phyloP scores from a whole-genome alignment of 306 rosid genomes.

The Trichosanthes cucumerina region DNA sequence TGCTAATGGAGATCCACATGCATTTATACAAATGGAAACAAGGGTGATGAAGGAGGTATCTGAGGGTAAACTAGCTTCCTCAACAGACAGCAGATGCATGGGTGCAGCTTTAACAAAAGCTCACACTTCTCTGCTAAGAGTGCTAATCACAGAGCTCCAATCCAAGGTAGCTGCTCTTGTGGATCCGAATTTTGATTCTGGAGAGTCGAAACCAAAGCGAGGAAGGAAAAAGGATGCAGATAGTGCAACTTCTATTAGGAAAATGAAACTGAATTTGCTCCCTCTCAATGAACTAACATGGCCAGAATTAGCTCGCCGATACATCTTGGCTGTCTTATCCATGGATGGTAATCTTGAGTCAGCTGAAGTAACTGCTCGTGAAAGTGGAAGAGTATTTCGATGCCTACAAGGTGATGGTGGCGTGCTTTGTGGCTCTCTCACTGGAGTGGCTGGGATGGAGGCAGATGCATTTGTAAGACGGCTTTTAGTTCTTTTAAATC shows the following conservation, averaged over 20 bases:
- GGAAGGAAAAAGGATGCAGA: constrained; percentile 94
- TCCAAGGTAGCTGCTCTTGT: constrained; percentile 83
- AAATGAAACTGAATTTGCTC: constrained; percentile 64
- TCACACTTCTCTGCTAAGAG: constrained; percentile 70
- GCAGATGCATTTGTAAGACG: constrained; percentile 92
- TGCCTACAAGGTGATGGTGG: constrained; percentile 99
- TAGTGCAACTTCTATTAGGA: constrained; percentile 42
- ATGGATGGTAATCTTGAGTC: constrained; percentile 96
- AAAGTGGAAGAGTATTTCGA: constrained; percentile 88
- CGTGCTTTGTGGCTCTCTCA: constrained; percentile 91
- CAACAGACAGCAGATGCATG: constrained; percentile 58
- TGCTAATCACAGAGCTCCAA: constrained; percentile 77
- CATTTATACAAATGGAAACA: constrained; percentile 76
- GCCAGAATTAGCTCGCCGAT: constrained; percentile 95
- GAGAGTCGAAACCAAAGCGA: constrained; percentile 70
- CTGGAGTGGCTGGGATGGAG: constrained; percentile 99
- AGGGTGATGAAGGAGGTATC: constrained; percentile 76
- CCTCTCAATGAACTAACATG: constrained; percentile 93
- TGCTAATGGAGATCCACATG: constrained; percentile 41
- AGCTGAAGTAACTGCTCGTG: constrained; percentile 72
- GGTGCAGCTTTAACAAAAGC: constrained; percentile 85
- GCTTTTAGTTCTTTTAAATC: background rate
- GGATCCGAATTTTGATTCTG: constrained; percentile 92
- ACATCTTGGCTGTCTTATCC: constrained; percentile 68
- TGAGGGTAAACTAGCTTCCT: constrained; percentile 57